A percentile compares a stretch with the other conserved stretches of the same genome.
phyloP scores from a whole-genome alignment of 2,329 filamentous ascomycete species.

The Pestalotiopsis sp. region DNA sequence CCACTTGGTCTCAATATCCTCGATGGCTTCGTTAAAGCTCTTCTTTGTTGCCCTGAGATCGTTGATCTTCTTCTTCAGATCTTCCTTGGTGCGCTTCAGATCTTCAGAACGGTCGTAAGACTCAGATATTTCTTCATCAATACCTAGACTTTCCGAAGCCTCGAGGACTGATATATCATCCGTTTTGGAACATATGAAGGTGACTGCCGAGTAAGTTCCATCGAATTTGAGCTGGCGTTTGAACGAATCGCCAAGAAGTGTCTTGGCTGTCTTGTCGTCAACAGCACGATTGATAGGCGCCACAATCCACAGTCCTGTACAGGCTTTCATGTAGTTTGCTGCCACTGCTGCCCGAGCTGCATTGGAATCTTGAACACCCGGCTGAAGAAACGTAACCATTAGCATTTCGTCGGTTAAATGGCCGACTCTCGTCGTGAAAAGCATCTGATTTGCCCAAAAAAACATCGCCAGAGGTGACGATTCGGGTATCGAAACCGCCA shows the following conservation, averaged over 20 bases:
- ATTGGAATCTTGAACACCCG: constrained; percentile 63
- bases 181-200: constrained; percentile 46
- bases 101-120: neutral
- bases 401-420: neutral
- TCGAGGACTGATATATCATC: constrained; percentile 23
- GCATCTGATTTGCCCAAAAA: neutral
- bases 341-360: constrained; percentile 61
- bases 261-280: constrained; percentile 62
- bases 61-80: neutral
- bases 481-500: neutral
- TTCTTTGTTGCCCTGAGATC: neutral
- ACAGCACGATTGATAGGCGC: constrained; percentile 63
- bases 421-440: neutral
- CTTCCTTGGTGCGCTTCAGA: neutral
- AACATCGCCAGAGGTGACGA: neutral
- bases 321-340: constrained; percentile 61
- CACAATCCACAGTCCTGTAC: constrained; percentile 60
- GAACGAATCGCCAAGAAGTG: constrained; percentile 58
- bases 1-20: neutral
- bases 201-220: constrained; percentile 53
- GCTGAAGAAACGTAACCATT: constrained; percentile 25
- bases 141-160: constrained; percentile 34
- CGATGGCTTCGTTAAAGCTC: neutral
- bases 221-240: constrained; percentile 63
- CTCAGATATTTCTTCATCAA: constrained; percentile 33